Evolutionary conservation across 2,329 filamentous ascomycete species (phyloP), one percentile per base, ranked within the genome.

Genomic region (Ophiostoma sp.): DNA sequence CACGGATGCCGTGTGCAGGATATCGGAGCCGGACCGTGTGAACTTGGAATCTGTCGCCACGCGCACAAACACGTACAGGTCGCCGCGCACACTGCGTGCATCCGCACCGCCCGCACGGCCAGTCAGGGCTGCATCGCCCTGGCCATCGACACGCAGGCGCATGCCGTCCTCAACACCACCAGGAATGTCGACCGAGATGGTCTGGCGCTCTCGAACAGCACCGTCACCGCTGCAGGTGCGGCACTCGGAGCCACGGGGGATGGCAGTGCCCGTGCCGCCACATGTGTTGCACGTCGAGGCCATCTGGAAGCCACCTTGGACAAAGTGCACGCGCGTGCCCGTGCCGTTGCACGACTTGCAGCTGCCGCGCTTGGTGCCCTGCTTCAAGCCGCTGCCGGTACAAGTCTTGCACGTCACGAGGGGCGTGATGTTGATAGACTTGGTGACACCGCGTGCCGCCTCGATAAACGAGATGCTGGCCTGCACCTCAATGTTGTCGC

Each of bases 111-210:
- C 84, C 16, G 86, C 82, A 38, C 87, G 84, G 62, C 92, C 92
- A 38, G 91, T 94, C 8, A 88, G 82, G 36, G 95, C 90, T 16
- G 92, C 89, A 75, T 99, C 94, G 72, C 95, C 95, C 75, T 96
- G 93, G 40, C 91, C 91, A 69, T 88, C 87, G 41, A 99, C 86
- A 66, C 92, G 86, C 74, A 99, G 81, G 69, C 92, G 87, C 94
- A 98, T 98, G 68, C 94, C 93, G 77, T 99, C 94, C 77, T 98
- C 95, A 44, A 99, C 93, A 72, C 95, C 95, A 36, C 91, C 93
- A 1, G 95, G 95, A 63, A 99, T 97, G 74, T 98, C 93, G 60
- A 99, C 85, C 41, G 86, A 90, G 65, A 99, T 88, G 0, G 90
- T 92, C 80, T 91, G 92, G 71, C 88, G 85, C 75, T 97, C 92